Evolutionary conservation across 2,329 filamentous ascomycete species (phyloP).

Genomic region (Pezicula carpinea): DNA sequence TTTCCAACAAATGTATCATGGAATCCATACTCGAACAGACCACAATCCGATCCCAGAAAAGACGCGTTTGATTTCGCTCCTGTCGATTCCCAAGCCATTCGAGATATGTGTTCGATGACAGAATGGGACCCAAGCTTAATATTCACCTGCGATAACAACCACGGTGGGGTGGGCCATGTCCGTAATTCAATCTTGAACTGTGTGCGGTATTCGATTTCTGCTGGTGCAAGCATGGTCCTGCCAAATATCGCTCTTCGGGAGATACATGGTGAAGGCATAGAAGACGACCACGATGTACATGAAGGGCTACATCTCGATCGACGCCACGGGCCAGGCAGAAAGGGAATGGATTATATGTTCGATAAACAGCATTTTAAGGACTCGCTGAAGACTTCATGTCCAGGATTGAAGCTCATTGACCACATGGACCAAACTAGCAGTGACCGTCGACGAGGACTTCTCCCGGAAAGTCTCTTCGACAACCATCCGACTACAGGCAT

Average conservation of each 20-base stretch:
- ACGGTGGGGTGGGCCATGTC: constrained; percentile 36
- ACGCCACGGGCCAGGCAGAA: constrained; percentile 23
- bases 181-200: constrained; percentile 37
- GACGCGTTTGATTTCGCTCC: constrained; percentile 33
- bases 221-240: constrained; percentile 32
- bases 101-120: constrained; percentile 28
- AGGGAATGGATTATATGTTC: constrained; percentile 16
- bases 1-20: constrained; percentile 14
- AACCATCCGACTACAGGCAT: constrained; percentile 5
- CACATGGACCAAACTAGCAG: not conserved
- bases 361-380: constrained; percentile 7
- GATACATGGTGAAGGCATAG: constrained; percentile 19
- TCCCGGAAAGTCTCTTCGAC: constrained; percentile 4
- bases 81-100: constrained; percentile 32
- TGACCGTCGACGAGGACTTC: constrained; percentile 3
- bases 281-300: constrained; percentile 6
- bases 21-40: constrained; percentile 17
- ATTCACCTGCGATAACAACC: constrained; percentile 36
- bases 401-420: not conserved
- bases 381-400: constrained; percentile 6
- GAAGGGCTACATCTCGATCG: constrained; percentile 10
- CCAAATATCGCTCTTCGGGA: constrained; percentile 33
- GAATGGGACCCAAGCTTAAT: constrained; percentile 31
- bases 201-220: constrained; percentile 35
- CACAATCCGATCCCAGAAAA: constrained; percentile 4